Conservation (phyloP, 257 asterid genomes). For the Nicotiana tabacum region DNA sequence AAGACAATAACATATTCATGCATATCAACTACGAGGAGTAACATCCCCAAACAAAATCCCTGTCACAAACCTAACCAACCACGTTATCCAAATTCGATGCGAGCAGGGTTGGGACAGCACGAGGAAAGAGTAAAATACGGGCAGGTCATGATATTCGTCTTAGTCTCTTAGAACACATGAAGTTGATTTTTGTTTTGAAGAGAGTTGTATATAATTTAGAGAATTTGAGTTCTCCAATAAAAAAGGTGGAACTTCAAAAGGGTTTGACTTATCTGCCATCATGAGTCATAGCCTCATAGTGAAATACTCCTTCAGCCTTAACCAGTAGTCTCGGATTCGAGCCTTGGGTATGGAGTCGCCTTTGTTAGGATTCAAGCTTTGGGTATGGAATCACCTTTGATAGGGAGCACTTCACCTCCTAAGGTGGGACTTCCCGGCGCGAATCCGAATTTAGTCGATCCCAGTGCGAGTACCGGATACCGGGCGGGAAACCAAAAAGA, state of each 20-base stretch:
- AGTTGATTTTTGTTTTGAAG: background rate
- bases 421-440: no score
- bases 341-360: no score
- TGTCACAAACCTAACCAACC: background rate
- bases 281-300: no score
- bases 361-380: no score
- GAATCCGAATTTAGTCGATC: no score
- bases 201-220: background rate
- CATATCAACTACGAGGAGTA: background rate
- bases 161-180: background rate
- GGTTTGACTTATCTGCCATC: background rate
- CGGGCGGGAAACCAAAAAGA: no score
- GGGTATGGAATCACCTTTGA: no score
- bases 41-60: background rate
- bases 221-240: background rate
- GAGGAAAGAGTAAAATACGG: background rate
- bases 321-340: no score
- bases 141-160: background rate
- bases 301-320: no score
- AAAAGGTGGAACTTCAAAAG: background rate
- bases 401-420: no score
- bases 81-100: background rate
- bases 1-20: background rate
- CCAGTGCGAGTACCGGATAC: no score
- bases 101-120: background rate